Base-by-base conservation (phyloP, 768 basidiomycete genomes). In the Pleurotus platypus region DNA sequence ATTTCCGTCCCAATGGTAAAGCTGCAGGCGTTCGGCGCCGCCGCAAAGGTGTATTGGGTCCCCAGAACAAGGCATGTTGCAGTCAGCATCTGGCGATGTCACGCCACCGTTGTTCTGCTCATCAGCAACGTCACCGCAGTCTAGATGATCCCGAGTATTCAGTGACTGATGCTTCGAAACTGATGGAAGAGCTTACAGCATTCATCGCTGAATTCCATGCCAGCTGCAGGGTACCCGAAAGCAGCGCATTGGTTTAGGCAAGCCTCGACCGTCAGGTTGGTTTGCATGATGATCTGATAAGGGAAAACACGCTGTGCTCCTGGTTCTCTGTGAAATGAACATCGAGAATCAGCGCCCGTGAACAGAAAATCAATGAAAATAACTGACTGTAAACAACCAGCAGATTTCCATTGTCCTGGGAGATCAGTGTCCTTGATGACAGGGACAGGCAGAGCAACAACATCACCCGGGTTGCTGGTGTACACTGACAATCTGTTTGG, bases 401-500 rank as follows among this genome's bases (percentile, higher is more conserved):
- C 69, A 67, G 89, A 90, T 26, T 64, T 27, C 82, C 83, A 92
- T 35, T 80, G 66, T 16, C 83, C 83, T 2, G 88, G 87, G 26
- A 92, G 78, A 59, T 68, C 74, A 1, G 80, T 81, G 6, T 72
- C 84, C 61, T 82, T 78, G 1, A 76, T 64, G 0, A 72, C 70
- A 3, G 90, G 89, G 9, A 90, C 79, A 0, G 89, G 82, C 15
- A 84, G 70, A 5, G 75, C 75, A 0, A 75, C 79, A 49, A 91
- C 72, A 42, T 72, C 77, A 3, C 71, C 73, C 24, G 24, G 24
- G 6, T 69, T 79, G 0, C 80, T 76, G 0, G 81, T 75, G 62
- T 91, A 92, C 12, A 90, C 80, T 1, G 88, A 89, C 24, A 92
- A 64, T n/a, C 82, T 78, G 63, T 85, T 85, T 1, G 84, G 80